These are phyloP conservation scores for Maudiozyma bulderi DNA, from an alignment of 805 yeast species.

Conservation along the genomic window DNA sequence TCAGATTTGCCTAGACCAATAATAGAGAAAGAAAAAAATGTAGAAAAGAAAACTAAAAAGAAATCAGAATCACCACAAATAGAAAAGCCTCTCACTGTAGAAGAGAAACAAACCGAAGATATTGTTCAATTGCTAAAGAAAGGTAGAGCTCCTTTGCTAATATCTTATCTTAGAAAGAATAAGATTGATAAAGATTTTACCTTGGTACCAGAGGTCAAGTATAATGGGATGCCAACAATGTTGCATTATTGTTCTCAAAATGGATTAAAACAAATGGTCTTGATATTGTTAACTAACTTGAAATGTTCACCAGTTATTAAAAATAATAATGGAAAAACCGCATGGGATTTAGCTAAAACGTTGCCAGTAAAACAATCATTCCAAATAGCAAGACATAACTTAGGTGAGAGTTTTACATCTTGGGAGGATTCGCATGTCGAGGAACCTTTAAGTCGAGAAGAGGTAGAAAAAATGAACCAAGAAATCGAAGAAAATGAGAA, in stretches of 20 bases:
- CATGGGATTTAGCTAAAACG: constrained; percentile 56
- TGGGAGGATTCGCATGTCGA: constrained; percentile 67
- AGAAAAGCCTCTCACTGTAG: constrained; percentile 19
- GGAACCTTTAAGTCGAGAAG: constrained; percentile 45
- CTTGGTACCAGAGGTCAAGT: constrained; percentile 48
- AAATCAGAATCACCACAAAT: constrained; percentile 4
- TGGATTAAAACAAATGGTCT: constrained; percentile 58
- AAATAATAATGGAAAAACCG: constrained; percentile 49
- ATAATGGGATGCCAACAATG: constrained; percentile 54
- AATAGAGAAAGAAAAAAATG: constrained; percentile 17
- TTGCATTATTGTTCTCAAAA: constrained; percentile 69
- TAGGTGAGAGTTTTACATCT: constrained; percentile 63
- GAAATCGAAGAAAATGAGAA: constrained; percentile 32
- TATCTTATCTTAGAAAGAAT: constrained; percentile 51
- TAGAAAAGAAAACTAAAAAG: constrained; percentile 2
- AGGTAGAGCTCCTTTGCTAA: constrained; percentile 66
- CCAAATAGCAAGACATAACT: constrained; percentile 52
- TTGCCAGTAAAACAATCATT: constrained; percentile 43
- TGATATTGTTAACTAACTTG: constrained; percentile 47
- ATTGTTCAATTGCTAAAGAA: constrained; percentile 52
- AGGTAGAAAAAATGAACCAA: constrained; percentile 38
- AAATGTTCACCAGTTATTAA: constrained; percentile 59
- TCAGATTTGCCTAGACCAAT: constrained; percentile 46
- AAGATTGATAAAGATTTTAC: constrained; percentile 42
- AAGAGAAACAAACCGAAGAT: constrained; percentile 48